Percentiles rank a stretch among this genome's conserved stretches.
These are phyloP conservation scores for Pichia rugopelliculosa DNA, from an alignment of 805 yeast species.

Conservation along the genomic window DNA sequence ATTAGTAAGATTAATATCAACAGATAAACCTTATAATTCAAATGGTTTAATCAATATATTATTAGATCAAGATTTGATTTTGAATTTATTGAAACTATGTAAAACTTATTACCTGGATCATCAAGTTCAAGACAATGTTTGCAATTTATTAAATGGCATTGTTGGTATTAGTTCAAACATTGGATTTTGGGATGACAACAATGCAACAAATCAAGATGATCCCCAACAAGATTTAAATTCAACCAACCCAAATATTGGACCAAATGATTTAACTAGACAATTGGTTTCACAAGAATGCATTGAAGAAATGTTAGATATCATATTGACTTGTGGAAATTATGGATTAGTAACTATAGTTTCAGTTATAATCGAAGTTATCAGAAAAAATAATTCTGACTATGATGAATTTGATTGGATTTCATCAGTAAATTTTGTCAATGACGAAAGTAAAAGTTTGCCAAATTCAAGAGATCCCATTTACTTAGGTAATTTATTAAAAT, in stretches of 20 bases:
- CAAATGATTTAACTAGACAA: conserved; percentile 88
- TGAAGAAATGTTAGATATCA: conserved; percentile 59
- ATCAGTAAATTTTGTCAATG: conserved; percentile 13
- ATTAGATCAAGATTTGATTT: conserved; percentile 63
- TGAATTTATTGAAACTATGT: conserved; percentile 63
- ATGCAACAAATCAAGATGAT: conserved; percentile 38
- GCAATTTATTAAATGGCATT: conserved; percentile 87
- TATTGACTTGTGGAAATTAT: conserved; percentile 66
- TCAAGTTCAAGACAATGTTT: conserved; percentile 29
- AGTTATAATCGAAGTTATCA: conserved; percentile 82
- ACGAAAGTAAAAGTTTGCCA: conserved; percentile 51
- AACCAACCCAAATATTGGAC: conserved; percentile 87
- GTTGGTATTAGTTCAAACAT: conserved; percentile 43
- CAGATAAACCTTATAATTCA: conserved; percentile 83
- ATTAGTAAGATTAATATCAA: conserved; percentile 74
- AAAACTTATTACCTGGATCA: conserved; percentile 25
- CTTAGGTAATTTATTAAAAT: conserved; percentile 72
- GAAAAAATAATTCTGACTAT: conserved; percentile 93
- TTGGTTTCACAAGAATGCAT: conserved; percentile 68
- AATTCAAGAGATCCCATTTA: conserved; percentile 86
- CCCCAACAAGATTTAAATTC: conserved; percentile 33
- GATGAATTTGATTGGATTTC: conserved; percentile 44
- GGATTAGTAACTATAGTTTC: conserved; percentile 93
- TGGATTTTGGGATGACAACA: conserved; percentile 28
- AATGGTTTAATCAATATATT: conserved; percentile 77